Base-by-base conservation (phyloP, 306 rosid species). In the Argentina anserina region DNA sequence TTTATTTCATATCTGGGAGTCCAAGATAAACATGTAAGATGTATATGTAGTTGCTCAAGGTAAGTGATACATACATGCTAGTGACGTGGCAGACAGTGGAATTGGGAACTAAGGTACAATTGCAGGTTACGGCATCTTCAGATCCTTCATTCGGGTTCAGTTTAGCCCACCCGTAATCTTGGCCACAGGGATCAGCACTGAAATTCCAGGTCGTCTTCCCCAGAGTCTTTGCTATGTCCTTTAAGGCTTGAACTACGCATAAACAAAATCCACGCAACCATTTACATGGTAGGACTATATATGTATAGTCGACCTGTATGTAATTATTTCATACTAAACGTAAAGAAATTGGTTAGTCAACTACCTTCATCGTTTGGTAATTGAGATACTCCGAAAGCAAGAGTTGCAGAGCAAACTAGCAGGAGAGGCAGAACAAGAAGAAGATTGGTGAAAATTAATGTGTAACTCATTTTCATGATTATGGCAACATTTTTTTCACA, bases 131-230 rank as follows among this genome's bases (percentile, higher is more conserved):
- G 39, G 67, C 62, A 47, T 81, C 76, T 11, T 46, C 77, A 1
- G 6, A 52, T 13, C 80, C 86, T 2, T 68, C 31, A 2, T 20
- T 31, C 34, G 78, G 72, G 26, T 29, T 37, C 6, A 34, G 8
- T 10, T 76, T 43, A 15, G 33, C 17, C 97, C 97, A 88, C 2
- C 84, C 86, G 17, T 23, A 5, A 39, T 61, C 0, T n/a, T 69
- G 41, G 76, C 83, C 76, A 69, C 96, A 90, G 11, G 91, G 88
- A 88, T 90, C 85, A 2, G 73, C 72, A 0, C 18, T 53, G 80
- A 78, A 86, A 58, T 86, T 46, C 91, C 93, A 90, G 39, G 63
- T 15, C 52, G 52, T 62, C 70, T 82, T 88, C 42, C 96, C 88
- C n/a, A 90, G 68, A 28, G 69, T 80, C 46, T 50, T 68, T 1